These are phyloP conservation scores for Auricularia heimuer DNA, from an alignment of 768 basidiomycete genomes.

Conservation along the genomic window DNA sequence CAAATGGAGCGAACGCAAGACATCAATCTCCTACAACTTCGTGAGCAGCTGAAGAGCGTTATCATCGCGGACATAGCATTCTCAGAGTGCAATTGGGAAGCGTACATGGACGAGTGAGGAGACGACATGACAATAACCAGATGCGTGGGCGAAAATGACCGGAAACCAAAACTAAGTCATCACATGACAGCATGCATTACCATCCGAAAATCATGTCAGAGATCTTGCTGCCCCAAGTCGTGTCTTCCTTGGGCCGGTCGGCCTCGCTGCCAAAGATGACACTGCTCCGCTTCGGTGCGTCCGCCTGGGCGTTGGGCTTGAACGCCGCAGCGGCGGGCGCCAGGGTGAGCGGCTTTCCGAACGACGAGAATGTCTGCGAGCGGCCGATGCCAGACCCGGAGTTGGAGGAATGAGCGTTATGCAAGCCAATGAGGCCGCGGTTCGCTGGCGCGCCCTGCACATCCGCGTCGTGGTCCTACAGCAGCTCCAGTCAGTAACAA, in stretches of 20 bases:
- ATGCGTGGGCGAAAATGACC: neutral
- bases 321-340: constrained; percentile 69
- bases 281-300: neutral
- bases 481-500: too few species aligned
- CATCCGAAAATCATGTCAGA: constrained; percentile 77
- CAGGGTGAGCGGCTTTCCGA: constrained; percentile 64
- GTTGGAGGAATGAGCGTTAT: neutral
- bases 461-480: constrained; percentile 3
- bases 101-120: neutral
- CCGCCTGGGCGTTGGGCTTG: constrained; percentile 18
- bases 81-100: neutral
- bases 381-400: constrained; percentile 4
- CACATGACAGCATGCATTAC: constrained; percentile 28
- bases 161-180: neutral
- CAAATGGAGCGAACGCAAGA: too few species aligned
- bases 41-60: too few species aligned
- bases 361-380: constrained; percentile 26
- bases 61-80: too few species aligned
- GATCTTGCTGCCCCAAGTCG: constrained; percentile 46
- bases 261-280: neutral
- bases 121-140: neutral
- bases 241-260: constrained; percentile 36
- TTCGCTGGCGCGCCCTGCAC: neutral
- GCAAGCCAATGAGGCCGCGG: neutral
- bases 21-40: too few species aligned